Evolutionary conservation across 352 stramenopile genomes (phyloP), one percentile per base, ranked within the genome.

Genomic region (Phytophthora macrochlamydospora): DNA sequence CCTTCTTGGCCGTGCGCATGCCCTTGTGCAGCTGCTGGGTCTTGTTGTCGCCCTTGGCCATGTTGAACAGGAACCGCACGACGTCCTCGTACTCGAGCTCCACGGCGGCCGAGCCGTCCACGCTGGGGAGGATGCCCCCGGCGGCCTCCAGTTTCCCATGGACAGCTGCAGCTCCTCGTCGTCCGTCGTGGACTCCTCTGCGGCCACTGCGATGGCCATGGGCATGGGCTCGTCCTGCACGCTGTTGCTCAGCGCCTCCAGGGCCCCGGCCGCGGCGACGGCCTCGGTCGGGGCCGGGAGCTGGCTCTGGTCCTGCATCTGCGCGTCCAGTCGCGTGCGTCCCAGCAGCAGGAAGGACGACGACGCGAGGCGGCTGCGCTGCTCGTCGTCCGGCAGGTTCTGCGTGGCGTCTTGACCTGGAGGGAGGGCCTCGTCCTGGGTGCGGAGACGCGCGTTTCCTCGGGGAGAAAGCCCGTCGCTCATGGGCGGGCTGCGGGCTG

Each of bases 141-240:
- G 42, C 12, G 14, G 69, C 56, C 38, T 91, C 80, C n/a, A 73
- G 56, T 60, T 78, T 73, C 2, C 78, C 76, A 90, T 82, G 14
- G 74, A 79, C n/a, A 89, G 65, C 50, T 90, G 82, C 45, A 90
- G 61, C 59, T 93, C 85, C 61, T 93, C 85, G 49, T 93, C 83
- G 55, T 93, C 85, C 38, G 85, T 93, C 37, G 84, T 91, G 6
- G 83, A 87, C 49, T 91, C 85, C 28, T 93, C 85, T 1, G 71
- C 84, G 2, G 70, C 79, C 24, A 70, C 60, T 24, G 73, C 66
- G 40, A 76, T 50, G 31, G 68, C 67, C 64, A 83, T 70, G 3
- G 56, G 57, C 65, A 77, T 75, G 29, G 66, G 68, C 49, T 77
- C 67, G 44, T 83, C 71, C 4, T 54, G 52, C 4, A 51, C 24